Percentiles rank a stretch among this genome's conserved stretches.
Evolutionary conservation across 352 stramenopile genomes (phyloP).

Genomic region (Lagenidium sp.): DNA sequence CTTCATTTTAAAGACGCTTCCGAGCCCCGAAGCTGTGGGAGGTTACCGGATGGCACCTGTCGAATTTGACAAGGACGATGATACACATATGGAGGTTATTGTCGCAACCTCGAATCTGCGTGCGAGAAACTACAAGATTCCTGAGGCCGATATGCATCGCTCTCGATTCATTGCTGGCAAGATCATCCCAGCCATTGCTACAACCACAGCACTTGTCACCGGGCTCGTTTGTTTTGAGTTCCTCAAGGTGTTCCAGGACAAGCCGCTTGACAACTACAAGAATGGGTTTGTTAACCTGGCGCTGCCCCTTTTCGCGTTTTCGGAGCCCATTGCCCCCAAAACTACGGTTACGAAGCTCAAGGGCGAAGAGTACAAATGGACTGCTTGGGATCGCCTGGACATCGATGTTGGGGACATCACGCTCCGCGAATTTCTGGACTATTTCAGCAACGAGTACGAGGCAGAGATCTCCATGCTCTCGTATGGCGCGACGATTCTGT

Average conservation of each 20-base stretch:
- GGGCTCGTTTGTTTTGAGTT: slow-evolving; percentile 98
- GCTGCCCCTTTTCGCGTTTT: slow-evolving; percentile 97
- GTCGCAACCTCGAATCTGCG: slow-evolving; percentile 96
- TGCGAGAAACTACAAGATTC: slow-evolving; percentile 97
- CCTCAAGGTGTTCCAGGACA: slow-evolving; percentile 91
- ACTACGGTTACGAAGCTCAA: slow-evolving; percentile 90
- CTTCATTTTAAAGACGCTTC: slow-evolving; percentile 79
- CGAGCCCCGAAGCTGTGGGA: slow-evolving; percentile 66
- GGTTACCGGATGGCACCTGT: slow-evolving; percentile 91
- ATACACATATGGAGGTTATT: slow-evolving; percentile 98
- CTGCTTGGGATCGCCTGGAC: slow-evolving; percentile 96
- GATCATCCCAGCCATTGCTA: slow-evolving; percentile 99
- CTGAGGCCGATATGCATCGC: slow-evolving; percentile 95
- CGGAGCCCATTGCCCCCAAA: slow-evolving; percentile 92
- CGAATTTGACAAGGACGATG: slow-evolving; percentile 99
- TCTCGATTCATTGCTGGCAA: slow-evolving; percentile 99
- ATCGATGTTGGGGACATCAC: slow-evolving; percentile 95
- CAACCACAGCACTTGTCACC: slow-evolving; percentile 98
- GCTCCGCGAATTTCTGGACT: slow-evolving; percentile 92
- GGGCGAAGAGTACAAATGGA: slow-evolving; percentile 96
- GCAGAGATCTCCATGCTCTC: slow-evolving; percentile 98
- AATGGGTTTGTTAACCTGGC: slow-evolving; percentile 99
- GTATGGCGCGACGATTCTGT: slow-evolving; percentile 91
- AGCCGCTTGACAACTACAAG: slow-evolving; percentile 94
- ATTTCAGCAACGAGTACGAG: slow-evolving; percentile 95